Percentiles rank a stretch among this genome's conserved stretches.
phyloP scores from a whole-genome alignment of 352 stramenopile species.

The Thalassiosira ordinaria region DNA sequence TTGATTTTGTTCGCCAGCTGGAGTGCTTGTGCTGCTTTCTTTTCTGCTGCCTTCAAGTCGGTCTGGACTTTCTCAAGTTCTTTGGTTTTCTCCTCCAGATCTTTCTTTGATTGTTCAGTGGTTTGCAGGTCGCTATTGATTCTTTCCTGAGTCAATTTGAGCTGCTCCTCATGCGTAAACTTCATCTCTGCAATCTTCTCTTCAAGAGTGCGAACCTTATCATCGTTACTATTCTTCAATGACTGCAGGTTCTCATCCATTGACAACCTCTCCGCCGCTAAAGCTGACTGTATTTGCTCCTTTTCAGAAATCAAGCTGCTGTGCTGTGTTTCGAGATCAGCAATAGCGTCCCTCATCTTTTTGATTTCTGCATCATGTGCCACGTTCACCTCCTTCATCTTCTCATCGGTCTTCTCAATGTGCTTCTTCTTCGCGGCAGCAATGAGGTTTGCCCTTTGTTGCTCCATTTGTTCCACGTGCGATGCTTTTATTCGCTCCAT shows the following conservation, averaged over 20 bases:
- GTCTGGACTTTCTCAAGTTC: slow-evolving; percentile 47
- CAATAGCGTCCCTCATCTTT: slow-evolving; percentile 27
- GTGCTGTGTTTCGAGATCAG: slow-evolving; percentile 7
- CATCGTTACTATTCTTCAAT: slow-evolving; percentile 26
- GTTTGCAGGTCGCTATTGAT: slow-evolving; percentile 25
- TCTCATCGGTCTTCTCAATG: slow-evolving; percentile 38
- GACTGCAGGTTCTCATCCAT: slow-evolving; percentile 26
- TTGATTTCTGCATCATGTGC: slow-evolving; percentile 42
- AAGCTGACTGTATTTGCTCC: slow-evolving; percentile 23
- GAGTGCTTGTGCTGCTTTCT: slow-evolving; percentile 53
- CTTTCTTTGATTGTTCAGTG: slow-evolving; percentile 20
- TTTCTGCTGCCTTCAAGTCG: slow-evolving; percentile 47
- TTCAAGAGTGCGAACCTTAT: slow-evolving; percentile 31
- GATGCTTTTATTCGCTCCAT: slow-evolving; percentile 50
- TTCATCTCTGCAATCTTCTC: slow-evolving; percentile 40
- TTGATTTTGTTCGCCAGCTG: slow-evolving; percentile 66
- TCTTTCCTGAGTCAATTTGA: slow-evolving; percentile 18
- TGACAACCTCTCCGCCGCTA: slow-evolving; percentile 22
- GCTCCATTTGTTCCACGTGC: slow-evolving; percentile 29
- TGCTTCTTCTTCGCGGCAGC: slow-evolving; percentile 31
- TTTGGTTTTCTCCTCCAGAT: slow-evolving; percentile 51
- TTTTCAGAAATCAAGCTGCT: slow-evolving; percentile 7
- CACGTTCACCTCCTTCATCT: slow-evolving; percentile 29
- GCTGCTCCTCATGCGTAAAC: slow-evolving; percentile 21
- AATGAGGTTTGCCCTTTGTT: slow-evolving; percentile 17